Evolutionary conservation across 2,329 filamentous ascomycete genomes (phyloP).

Genomic region (Hysterium pulicare): DNA sequence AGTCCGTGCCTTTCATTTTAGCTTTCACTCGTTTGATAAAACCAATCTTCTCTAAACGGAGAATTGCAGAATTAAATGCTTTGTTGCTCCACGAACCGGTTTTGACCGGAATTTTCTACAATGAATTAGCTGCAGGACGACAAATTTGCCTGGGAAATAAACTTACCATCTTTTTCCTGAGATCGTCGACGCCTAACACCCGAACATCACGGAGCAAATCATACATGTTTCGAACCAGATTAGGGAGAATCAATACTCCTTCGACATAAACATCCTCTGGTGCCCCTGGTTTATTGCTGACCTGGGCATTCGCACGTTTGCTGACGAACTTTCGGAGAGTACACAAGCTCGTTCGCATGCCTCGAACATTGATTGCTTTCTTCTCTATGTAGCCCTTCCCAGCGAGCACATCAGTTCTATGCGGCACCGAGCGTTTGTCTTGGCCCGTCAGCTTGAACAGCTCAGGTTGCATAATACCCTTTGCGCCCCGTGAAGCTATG

Average conservation of each 20-base stretch:
- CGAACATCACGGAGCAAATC: conserved; percentile 47
- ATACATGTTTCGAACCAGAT: conserved; percentile 49
- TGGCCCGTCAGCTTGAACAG: conserved; percentile 55
- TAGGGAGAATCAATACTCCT: conserved; percentile 47
- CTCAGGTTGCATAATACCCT: conserved; percentile 58
- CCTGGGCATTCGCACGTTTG: conserved; percentile 10
- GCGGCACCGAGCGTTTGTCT: conserved; percentile 63
- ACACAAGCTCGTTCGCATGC: conserved; percentile 55
- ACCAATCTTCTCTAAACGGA: conserved; percentile 39
- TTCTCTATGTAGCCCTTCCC: conserved; percentile 62
- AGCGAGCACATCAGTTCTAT: conserved; percentile 56
- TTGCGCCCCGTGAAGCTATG: conserved; percentile 53
- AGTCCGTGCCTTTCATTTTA: conserved; percentile 21
- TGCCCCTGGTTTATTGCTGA: conserved; percentile 4
- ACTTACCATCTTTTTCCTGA: conserved; percentile 48
- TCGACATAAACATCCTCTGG: conserved; percentile 29
- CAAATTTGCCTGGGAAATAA: conserved; percentile 3
- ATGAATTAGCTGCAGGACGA: conserved; percentile 11
- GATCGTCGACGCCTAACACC: conserved; percentile 52
- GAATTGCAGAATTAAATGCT: conserved; percentile 37
- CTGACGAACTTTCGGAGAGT: conserved; percentile 50
- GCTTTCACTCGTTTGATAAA: conserved; percentile 39
- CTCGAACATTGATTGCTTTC: conserved; percentile 35
- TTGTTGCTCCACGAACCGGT: conserved; percentile 37
- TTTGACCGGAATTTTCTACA: conserved; percentile 24